A percentile compares a stretch with the other conserved stretches of the same genome.
Conservation (phyloP, 1,284 basidiomycete genomes). For the Irpex sp. region DNA sequence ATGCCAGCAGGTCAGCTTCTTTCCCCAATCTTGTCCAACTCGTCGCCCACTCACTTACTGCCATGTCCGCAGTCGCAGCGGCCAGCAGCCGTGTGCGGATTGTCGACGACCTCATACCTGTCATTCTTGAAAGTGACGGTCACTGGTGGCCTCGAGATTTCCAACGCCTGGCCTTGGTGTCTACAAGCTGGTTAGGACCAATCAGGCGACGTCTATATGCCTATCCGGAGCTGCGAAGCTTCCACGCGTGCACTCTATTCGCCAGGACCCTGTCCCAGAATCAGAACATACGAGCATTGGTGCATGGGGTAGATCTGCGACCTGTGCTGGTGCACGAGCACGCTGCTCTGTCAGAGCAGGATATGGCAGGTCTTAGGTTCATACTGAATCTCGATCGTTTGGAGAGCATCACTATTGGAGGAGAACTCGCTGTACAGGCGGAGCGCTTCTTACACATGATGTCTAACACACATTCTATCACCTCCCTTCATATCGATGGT, state of each 20-base stretch:
- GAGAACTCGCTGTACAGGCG: conserved; percentile 41
- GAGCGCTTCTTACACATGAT: conserved; percentile 44
- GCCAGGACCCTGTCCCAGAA: conserved; percentile 39
- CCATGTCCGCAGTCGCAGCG: background rate
- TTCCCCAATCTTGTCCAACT: background rate
- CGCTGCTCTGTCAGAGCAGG: conserved; percentile 23
- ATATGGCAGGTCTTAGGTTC: conserved; percentile 35
- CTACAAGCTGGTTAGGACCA: conserved; percentile 42
- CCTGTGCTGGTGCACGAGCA: conserved; percentile 23
- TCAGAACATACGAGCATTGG: conserved; percentile 31
- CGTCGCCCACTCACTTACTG: background rate
- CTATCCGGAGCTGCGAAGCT: conserved; percentile 38
- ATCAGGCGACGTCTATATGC: conserved; percentile 44
- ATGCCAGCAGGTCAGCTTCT: background rate
- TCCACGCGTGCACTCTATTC: conserved; percentile 38
- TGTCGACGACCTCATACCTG: conserved; percentile 48
- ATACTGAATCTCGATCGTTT: conserved; percentile 41
- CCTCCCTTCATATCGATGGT: conserved; percentile 44
- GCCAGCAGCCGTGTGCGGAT: conserved; percentile 23
- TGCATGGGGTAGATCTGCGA: conserved; percentile 40
- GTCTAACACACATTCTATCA: conserved; percentile 36
- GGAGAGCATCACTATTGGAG: conserved; percentile 39
- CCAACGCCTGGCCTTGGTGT: conserved; percentile 41
- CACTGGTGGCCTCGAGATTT: conserved; percentile 56
- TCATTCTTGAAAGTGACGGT: conserved; percentile 45